Evolutionary conservation across 129 eudicot genomes (phyloP).

Genomic region (Calendula officinalis): DNA sequence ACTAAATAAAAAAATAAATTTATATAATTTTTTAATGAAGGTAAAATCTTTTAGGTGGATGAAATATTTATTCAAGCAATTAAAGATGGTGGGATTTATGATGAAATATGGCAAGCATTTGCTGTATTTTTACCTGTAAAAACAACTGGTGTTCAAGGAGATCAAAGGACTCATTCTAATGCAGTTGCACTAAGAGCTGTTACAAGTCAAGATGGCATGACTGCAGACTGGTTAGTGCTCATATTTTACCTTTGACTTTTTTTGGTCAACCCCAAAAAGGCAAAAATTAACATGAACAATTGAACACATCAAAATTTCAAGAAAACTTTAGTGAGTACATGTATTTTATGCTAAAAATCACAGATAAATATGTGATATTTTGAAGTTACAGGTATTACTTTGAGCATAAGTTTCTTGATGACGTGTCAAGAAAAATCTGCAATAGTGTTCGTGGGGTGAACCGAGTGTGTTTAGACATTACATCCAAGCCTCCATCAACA

Average conservation of each 20-base stretch:
- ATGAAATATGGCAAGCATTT: constrained; percentile 95
- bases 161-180: constrained; percentile 54
- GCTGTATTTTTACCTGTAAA: constrained; percentile 73
- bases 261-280: background rate
- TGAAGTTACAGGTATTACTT: constrained; percentile 57
- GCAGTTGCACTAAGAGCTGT: constrained; percentile 76
- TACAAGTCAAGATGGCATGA: constrained; percentile 94
- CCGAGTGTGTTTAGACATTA: constrained; percentile 70
- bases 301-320: no score
- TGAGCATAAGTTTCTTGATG: constrained; percentile 62
- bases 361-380: background rate
- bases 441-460: constrained; percentile 73
- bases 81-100: constrained; percentile 86
- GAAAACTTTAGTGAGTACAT: background rate
- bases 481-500: constrained; percentile 74
- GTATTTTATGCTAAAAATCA: background rate
- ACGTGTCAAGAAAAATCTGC: constrained; percentile 64
- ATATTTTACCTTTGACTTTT: background rate
- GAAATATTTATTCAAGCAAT: constrained; percentile 90
- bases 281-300: background rate
- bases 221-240: constrained; percentile 65
- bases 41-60: constrained; percentile 49
- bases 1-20: background rate
- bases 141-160: constrained; percentile 98
- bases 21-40: background rate